Evolutionary conservation across 2,329 filamentous ascomycete species (phyloP), one percentile per base, ranked within the genome.

Genomic region (Colletotrichum lupini): DNA sequence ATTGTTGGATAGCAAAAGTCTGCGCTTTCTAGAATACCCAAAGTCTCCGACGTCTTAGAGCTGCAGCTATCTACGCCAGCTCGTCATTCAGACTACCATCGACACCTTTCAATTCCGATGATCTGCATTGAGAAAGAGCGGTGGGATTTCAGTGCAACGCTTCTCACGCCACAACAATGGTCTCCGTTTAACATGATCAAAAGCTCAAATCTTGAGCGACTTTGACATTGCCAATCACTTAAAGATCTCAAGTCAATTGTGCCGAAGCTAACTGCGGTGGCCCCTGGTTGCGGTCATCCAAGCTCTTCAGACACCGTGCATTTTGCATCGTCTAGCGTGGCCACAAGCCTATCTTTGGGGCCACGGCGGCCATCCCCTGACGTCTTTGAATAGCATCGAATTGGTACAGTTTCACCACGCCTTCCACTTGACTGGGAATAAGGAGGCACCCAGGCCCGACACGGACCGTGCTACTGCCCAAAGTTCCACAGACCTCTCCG

Each of bases 41-140:
- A 30, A 49, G 67, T 73, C 67, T 61, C 26, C 56, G 53, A 30
- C 35, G 35, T 52, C 35, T 66, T 71, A 61, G 71, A 71, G 32
- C 67, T 73, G 60, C 71, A 71, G 63, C 60, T 61, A 66, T 61
- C 22, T 52, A 66, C 67, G 67, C 67, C 67, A 61, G 67, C 67
- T 65, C 67, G 71, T 73, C 71, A 73, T 71, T 46, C 55, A 53
- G 37, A 37, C 42, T 66, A 32, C 67, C 67, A 35, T 62, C 61
- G 53, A 32, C 67, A 37, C 61, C 35, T 30, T 56, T 22, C 35
- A 59, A 9, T 56, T 32, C 59, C 52, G 52, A 55, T 60, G 72
- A 74, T 74, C 72, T 62, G 68, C 72, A 67, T 3, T 32, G 42
- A 24, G 52, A 67, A 74, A 74, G 55, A 72, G 72, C 72, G 72